A percentile compares a stretch with the other conserved stretches of the same genome.
phyloP scores from a whole-genome alignment of 179 eudicot genomes.

The Silene coronaria region DNA sequence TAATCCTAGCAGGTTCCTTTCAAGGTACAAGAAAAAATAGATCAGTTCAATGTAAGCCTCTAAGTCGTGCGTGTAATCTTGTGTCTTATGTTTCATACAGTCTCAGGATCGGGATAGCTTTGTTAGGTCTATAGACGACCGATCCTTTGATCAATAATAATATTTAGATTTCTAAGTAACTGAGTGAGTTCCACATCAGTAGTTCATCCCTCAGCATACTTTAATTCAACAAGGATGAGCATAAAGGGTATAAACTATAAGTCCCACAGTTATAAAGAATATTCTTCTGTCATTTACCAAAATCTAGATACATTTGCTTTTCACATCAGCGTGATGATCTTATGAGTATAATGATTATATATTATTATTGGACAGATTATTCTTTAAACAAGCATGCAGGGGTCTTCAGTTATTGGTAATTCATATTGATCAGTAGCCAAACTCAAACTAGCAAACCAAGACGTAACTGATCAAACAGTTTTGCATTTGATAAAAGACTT shows the following conservation, averaged over 20 bases:
- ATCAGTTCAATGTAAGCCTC: neutral
- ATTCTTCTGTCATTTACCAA: constrained; percentile 2
- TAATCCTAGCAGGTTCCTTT: too few species aligned
- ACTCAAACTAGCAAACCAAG: neutral
- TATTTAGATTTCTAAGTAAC: neutral
- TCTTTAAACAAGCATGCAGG: neutral
- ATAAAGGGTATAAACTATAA: constrained; percentile 4
- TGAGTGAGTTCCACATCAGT: constrained; percentile 13
- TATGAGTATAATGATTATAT: neutral
- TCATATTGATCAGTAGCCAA: neutral
- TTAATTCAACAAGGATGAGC: neutral
- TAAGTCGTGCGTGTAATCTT: neutral
- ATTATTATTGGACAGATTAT: neutral
- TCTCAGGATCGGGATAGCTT: neutral
- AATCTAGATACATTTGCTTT: neutral
- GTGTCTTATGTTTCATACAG: neutral
- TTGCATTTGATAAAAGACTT: constrained; percentile 14
- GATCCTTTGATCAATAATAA: neutral
- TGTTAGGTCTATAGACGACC: neutral
- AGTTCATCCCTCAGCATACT: constrained; percentile 10
- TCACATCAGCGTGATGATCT: neutral
- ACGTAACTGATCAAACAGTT: neutral
- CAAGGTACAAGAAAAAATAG: too few species aligned
- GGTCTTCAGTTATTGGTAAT: neutral
- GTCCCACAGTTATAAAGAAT: constrained; percentile 8